phyloP scores from a whole-genome alignment of 495 filamentous ascomycete species.

The Aspergillus bertholletiae region DNA sequence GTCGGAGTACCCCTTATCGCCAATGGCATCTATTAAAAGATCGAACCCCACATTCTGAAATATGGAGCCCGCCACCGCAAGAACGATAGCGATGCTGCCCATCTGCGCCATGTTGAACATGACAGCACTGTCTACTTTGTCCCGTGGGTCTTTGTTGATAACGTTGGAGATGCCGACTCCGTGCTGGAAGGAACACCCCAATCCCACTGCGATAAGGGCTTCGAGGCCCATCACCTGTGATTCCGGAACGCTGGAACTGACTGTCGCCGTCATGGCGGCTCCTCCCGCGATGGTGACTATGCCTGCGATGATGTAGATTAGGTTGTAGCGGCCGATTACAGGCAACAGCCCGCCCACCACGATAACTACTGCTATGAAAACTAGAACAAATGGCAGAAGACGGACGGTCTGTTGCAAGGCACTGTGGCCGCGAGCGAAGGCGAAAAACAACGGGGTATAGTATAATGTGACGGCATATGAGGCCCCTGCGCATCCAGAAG shows the following conservation, averaged over 20 bases:
- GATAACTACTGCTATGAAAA: background rate
- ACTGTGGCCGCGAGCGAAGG: background rate
- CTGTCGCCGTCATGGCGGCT: conserved; percentile 1
- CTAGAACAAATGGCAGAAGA: background rate
- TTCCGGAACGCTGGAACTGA: conserved; percentile 1
- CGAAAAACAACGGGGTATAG: conserved; percentile 7
- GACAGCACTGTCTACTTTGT: conserved; percentile 9
- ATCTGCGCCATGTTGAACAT: conserved; percentile 13
- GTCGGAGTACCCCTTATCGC: conserved; percentile 2
- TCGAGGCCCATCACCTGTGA: conserved; percentile 6
- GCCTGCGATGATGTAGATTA: conserved; percentile 6
- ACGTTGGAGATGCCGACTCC: conserved; percentile 12
- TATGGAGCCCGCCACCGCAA: conserved; percentile 6
- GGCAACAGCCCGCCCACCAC: conserved; percentile 2
- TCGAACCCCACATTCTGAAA: conserved; percentile 14
- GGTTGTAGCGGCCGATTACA: conserved; percentile 1
- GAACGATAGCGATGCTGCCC: conserved; percentile 5
- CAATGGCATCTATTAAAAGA: background rate
- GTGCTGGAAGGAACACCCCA: conserved; percentile 12
- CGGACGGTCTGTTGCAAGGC: background rate
- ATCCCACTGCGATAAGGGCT: conserved; percentile 9
- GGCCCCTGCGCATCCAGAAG: conserved; percentile 9
- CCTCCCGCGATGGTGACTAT: background rate
- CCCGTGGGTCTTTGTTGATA: background rate
- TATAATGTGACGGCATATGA: conserved; percentile 12